phyloP scores from a whole-genome alignment of 306 rosid species.

The Lagenaria siceraria region DNA sequence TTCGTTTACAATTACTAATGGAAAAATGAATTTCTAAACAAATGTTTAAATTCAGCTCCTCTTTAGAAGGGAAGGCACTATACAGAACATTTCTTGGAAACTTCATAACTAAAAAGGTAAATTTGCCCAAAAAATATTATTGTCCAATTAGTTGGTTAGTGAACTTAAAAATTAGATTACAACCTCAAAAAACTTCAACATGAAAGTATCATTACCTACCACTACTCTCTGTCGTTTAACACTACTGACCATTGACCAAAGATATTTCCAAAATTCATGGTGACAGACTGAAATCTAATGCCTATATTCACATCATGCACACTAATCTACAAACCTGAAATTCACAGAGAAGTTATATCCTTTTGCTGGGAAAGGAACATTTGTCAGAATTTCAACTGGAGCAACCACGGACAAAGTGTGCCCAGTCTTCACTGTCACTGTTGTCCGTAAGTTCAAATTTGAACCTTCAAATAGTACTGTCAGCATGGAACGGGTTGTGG shows the following conservation, averaged over 20 bases:
- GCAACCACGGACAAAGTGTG: slow-evolving; percentile 52
- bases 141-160: neutral
- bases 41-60: neutral
- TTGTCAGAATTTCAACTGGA: slow-evolving; percentile 73
- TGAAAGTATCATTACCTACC: neutral
- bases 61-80: neutral
- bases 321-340: slow-evolving; percentile 50
- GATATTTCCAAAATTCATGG: neutral
- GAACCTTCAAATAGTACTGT: slow-evolving; percentile 60
- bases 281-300: neutral
- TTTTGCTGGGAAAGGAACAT: slow-evolving; percentile 69
- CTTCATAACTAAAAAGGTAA: neutral
- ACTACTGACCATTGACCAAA: neutral
- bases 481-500: slow-evolving; percentile 10
- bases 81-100: neutral
- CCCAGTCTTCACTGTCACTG: slow-evolving; percentile 41
- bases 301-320: slow-evolving; percentile 3
- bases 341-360: slow-evolving; percentile 80
- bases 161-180: neutral
- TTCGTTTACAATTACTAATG: neutral
- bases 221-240: neutral
- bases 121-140: neutral
- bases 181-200: neutral
- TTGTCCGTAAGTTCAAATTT: slow-evolving; percentile 52
- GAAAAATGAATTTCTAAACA: neutral